These are phyloP conservation scores for Phytophthora tentaculata DNA, from an alignment of 352 stramenopile genomes.

Conservation along the genomic window DNA sequence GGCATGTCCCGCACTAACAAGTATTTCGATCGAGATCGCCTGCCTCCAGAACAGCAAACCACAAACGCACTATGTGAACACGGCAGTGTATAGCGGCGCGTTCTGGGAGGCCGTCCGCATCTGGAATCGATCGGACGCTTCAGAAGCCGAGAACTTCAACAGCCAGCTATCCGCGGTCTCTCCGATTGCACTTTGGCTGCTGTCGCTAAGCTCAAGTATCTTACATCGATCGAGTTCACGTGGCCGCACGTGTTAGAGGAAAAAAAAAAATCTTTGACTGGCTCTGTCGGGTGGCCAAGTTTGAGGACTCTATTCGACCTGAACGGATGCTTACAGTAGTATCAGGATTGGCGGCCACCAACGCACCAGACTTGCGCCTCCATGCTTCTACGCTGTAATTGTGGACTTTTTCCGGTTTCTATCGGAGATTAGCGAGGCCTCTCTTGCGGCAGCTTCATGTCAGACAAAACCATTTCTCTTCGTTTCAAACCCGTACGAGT, in stretches of 20 bases:
- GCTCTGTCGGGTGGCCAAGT: not conserved
- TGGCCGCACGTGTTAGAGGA: not conserved
- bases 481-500: not conserved
- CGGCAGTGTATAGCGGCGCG: not conserved
- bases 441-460: not conserved
- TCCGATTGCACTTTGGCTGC: not conserved
- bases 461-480: not conserved
- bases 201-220: not conserved
- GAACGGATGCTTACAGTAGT: not conserved
- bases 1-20: not conserved
- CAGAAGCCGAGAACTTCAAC: not conserved
- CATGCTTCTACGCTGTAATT: not conserved
- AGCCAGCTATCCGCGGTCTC: not conserved
- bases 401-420: not conserved
- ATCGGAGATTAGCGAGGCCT: constrained; percentile 1
- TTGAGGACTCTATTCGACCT: not conserved
- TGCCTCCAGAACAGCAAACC: constrained; percentile 1
- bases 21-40: not conserved
- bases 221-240: not conserved
- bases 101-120: not conserved
- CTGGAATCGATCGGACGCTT: not conserved
- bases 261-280: not conserved
- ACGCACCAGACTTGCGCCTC: not conserved
- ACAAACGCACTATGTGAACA: not conserved
- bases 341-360: constrained; percentile 1